Evolutionary conservation across 305 asterid genomes (phyloP).

Genomic region (Fraxinus baroniana): DNA sequence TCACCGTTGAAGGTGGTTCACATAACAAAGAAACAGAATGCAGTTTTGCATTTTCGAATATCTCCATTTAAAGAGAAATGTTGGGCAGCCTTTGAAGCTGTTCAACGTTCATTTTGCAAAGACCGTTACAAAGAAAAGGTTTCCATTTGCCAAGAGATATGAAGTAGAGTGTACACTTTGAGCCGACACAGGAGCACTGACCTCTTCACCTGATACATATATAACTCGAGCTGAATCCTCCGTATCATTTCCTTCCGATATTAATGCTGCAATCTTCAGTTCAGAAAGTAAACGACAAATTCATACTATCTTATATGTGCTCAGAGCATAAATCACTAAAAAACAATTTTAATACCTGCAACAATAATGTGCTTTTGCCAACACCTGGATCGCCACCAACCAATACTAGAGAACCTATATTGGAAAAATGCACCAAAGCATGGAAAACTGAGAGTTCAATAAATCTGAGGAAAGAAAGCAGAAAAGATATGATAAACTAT

Average conservation of each 20-base stretch:
- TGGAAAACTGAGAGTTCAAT: neutral
- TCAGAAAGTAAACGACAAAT: slow-evolving; percentile 6
- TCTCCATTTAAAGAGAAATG: slow-evolving; percentile 8
- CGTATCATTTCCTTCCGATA: slow-evolving; percentile 57
- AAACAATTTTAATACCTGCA: slow-evolving; percentile 60
- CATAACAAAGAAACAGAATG: neutral
- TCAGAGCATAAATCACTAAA: slow-evolving; percentile 18
- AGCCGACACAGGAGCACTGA: slow-evolving; percentile 26
- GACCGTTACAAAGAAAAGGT: slow-evolving; percentile 2
- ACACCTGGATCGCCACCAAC: slow-evolving; percentile 99
- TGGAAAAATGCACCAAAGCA: slow-evolving; percentile 11
- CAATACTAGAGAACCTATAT: slow-evolving; percentile 83
- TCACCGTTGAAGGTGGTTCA: neutral
- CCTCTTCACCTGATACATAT: slow-evolving; percentile 99
- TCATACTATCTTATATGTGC: slow-evolving; percentile 2
- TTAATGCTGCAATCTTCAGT: slow-evolving; percentile 77
- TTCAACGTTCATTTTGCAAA: slow-evolving; percentile 11
- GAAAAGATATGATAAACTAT: neutral
- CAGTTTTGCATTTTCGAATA: neutral
- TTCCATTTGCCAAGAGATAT: slow-evolving; percentile 14
- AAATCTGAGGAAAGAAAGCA: neutral
- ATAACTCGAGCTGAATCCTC: slow-evolving; percentile 62
- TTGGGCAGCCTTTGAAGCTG: slow-evolving; percentile 1
- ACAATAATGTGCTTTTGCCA: slow-evolving; percentile 88
- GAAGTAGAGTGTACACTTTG: slow-evolving; percentile 6